A percentile compares a stretch with the other conserved stretches of the same genome.
phyloP scores from a whole-genome alignment of 2,329 filamentous ascomycete genomes.

The Coniosporium tulheliwenetii region DNA sequence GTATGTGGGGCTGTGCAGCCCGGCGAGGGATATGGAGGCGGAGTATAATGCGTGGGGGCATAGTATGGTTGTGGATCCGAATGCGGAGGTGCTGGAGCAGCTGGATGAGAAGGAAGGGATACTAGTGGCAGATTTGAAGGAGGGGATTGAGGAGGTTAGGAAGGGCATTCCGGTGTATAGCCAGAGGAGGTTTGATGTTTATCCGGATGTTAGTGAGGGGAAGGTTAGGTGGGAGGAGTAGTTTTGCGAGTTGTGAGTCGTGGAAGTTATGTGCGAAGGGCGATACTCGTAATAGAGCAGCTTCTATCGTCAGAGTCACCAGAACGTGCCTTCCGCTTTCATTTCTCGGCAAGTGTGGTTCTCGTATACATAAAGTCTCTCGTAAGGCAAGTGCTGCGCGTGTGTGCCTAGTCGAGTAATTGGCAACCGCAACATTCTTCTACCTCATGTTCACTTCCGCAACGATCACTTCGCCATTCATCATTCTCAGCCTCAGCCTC shows the following conservation, averaged over 20 bases:
- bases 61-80: slow-evolving; percentile 74
- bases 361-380: too few relatives aligned
- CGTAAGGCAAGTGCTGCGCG: too few relatives aligned
- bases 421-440: too few relatives aligned
- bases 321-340: too few relatives aligned
- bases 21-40: slow-evolving; percentile 62
- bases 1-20: slow-evolving; percentile 85
- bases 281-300: too few relatives aligned
- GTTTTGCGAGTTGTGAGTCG: not conserved
- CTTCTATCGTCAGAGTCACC: too few relatives aligned
- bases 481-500: too few relatives aligned
- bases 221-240: slow-evolving; percentile 16
- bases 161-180: slow-evolving; percentile 69
- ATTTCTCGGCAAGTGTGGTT: too few relatives aligned
- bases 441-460: too few relatives aligned
- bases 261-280: not conserved
- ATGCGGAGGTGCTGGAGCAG: slow-evolving; percentile 67
- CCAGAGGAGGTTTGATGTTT: slow-evolving; percentile 89
- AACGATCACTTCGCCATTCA: too few relatives aligned
- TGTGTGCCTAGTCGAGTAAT: too few relatives aligned
- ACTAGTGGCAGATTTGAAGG: slow-evolving; percentile 56
- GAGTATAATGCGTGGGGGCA: slow-evolving; percentile 87
- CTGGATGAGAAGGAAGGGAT: slow-evolving; percentile 65
- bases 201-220: slow-evolving; percentile 69
- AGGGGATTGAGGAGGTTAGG: slow-evolving; percentile 57